Evolutionary conservation across 2,329 filamentous ascomycete species (phyloP), one percentile per base, ranked within the genome.

Genomic region (Pseudomassariella vexata): DNA sequence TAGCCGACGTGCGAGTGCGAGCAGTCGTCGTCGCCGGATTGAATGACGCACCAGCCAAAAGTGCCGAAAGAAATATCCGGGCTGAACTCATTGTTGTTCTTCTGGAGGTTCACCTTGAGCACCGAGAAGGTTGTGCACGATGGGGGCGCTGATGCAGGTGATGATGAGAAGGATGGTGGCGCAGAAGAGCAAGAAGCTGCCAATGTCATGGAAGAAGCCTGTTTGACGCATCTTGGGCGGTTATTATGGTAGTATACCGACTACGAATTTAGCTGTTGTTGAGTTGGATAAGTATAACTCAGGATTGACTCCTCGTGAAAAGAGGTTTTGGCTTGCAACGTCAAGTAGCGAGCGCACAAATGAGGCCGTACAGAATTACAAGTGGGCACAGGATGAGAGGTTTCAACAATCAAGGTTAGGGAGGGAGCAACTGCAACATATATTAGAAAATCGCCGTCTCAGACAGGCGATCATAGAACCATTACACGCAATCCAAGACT

Each of bases 41-140:
- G n/a, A n/a, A 48, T 41, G n/a, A 46, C 44, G 48, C 77, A 82
- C 50, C 69, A 74, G 7, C 77, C 77, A 55, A 79, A 80, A 1
- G 72, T 74, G 25, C 77, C 77, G 52, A 76, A 78, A n/a, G n/a
- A n/a, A n/a, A n/a, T n/a, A n/a, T n/a, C n/a, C n/a, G n/a, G n/a
- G 3, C 59, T 63, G 20, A 78, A 53, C 8, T 63, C 47, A 17
- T 56, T 38, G 8, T 50, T 54, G 17, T 49, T 42, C 40, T 62
- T 59, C 25, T 52, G 53, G 14, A 78, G 56, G 30, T 63, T 55
- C 36, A 81, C 65, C 36, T 64, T 68, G 35, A 81, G 52, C 21
- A 82, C 55, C 26, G 65, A 58, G n/a, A 22, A 79, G 60, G 42
- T 68, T 44, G 45, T 75, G 60, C 41, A 77, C 65, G 25, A 80